phyloP scores from a whole-genome alignment of 163 green algal genomes.

The Volvox carteri region DNA sequence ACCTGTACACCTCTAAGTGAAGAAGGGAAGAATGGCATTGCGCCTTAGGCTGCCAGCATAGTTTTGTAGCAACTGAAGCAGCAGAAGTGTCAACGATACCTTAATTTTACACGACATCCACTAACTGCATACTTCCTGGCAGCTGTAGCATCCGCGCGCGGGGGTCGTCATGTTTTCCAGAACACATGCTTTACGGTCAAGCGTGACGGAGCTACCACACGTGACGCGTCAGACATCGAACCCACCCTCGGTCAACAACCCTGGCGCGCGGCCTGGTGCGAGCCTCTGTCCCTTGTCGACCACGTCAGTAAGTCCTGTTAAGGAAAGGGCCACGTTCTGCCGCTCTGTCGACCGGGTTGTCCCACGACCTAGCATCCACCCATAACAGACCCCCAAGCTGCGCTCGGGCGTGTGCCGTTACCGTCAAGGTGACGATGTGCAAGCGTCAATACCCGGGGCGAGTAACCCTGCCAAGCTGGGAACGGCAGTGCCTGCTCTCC shows the following conservation, averaged over 20 bases:
- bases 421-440: conserved; percentile 27
- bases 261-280: background rate
- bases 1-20: too few species aligned
- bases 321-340: too few species aligned
- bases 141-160: background rate
- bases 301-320: background rate
- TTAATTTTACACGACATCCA: too few species aligned
- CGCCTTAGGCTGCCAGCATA: too few species aligned
- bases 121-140: too few species aligned
- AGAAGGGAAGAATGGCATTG: too few species aligned
- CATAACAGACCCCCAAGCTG: background rate
- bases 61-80: too few species aligned
- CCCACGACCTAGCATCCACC: too few species aligned
- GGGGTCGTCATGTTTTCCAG: background rate
- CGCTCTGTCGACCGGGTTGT: too few species aligned
- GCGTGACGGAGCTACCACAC: background rate
- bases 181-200: background rate
- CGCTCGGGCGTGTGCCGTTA: background rate
- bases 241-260: background rate
- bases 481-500: background rate
- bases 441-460: background rate
- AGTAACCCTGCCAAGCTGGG: background rate
- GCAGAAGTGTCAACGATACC: too few species aligned
- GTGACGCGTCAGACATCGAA: background rate
- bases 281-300: background rate